Evolutionary conservation across 2,329 filamentous ascomycete species (phyloP).

Genomic region (Tolypocladium album): DNA sequence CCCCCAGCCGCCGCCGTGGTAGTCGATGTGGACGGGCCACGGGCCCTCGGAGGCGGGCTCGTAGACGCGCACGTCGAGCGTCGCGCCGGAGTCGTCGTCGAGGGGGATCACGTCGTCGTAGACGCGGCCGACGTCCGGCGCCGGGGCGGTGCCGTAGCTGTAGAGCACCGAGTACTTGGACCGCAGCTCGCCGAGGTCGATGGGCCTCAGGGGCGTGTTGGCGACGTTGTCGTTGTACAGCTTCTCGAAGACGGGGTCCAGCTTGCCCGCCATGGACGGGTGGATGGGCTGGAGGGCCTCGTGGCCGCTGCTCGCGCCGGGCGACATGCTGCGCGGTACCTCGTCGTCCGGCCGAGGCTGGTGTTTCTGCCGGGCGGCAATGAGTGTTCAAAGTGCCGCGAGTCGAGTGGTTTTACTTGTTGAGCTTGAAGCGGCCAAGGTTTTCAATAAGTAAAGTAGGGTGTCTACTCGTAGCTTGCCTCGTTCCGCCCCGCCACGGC

Average conservation of each 20-base stretch:
- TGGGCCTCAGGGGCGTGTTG: constrained; percentile 25
- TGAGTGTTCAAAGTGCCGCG: background rate
- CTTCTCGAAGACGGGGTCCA: constrained; percentile 35
- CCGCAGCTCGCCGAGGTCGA: constrained; percentile 26
- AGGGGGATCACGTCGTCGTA: constrained; percentile 25
- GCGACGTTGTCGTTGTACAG: constrained; percentile 36
- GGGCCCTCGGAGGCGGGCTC: constrained; percentile 26
- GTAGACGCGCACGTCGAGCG: constrained; percentile 29
- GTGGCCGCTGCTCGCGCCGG: constrained; percentile 12
- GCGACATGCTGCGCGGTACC: background rate
- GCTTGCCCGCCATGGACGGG: constrained; percentile 30
- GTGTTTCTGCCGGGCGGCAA: background rate
- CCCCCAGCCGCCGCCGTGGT: constrained; percentile 38
- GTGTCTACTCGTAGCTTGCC: too few relatives aligned
- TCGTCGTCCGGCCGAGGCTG: background rate
- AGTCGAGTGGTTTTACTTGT: background rate
- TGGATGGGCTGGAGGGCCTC: constrained; percentile 38
- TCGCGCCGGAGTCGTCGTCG: constrained; percentile 14
- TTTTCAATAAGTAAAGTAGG: too few relatives aligned
- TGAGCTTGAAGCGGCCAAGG: background rate
- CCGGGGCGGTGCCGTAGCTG: constrained; percentile 30
- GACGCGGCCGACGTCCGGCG: constrained; percentile 25
- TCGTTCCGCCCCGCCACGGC: background rate
- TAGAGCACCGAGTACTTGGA: constrained; percentile 32
- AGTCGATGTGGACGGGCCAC: constrained; percentile 37